Conservation (phyloP, 2,329 filamentous ascomycete genomes). For the Claviceps sp. region DNA sequence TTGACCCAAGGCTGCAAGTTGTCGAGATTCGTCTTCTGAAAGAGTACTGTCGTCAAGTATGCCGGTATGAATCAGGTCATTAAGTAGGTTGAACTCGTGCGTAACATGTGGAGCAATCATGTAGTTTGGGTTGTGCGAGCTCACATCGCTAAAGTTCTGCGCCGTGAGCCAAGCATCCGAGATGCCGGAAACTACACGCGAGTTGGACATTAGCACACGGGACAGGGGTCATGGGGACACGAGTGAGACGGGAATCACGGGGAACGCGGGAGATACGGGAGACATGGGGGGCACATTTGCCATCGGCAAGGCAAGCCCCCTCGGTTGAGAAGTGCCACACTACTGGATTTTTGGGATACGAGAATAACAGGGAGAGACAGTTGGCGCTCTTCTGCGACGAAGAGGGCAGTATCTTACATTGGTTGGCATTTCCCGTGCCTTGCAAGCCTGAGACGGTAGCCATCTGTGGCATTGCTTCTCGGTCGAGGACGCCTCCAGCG, state of each 20-base stretch:
- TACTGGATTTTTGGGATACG: neutral
- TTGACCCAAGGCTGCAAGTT: conserved; percentile 29
- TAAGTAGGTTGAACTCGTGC: conserved; percentile 92
- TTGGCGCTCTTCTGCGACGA: neutral
- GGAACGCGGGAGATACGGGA: too few relatives aligned
- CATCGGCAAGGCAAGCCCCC: neutral
- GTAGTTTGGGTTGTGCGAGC: conserved; percentile 83
- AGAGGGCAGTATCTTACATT: conserved; percentile 40
- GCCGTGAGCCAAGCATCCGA: conserved; percentile 67
- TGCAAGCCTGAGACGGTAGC: conserved; percentile 55
- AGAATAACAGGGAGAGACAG: neutral
- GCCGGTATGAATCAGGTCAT: conserved; percentile 89
- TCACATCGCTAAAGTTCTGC: conserved; percentile 87
- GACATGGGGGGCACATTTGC: too few relatives aligned
- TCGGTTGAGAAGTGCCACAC: neutral
- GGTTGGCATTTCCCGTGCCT: conserved; percentile 48
- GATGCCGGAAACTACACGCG: conserved; percentile 55
- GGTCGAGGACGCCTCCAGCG: conserved; percentile 29
- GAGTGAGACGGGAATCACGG: too few relatives aligned
- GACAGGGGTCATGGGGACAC: neutral
- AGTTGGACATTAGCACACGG: conserved; percentile 5
- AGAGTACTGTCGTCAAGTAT: conserved; percentile 71
- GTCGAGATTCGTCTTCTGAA: conserved; percentile 49
- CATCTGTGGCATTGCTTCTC: conserved; percentile 50
- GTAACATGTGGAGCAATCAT: conserved; percentile 88